Percentiles rank a stretch among this genome's conserved stretches.
phyloP scores from a whole-genome alignment of 1,139 yeast species.

The Fermentozyma sake region DNA sequence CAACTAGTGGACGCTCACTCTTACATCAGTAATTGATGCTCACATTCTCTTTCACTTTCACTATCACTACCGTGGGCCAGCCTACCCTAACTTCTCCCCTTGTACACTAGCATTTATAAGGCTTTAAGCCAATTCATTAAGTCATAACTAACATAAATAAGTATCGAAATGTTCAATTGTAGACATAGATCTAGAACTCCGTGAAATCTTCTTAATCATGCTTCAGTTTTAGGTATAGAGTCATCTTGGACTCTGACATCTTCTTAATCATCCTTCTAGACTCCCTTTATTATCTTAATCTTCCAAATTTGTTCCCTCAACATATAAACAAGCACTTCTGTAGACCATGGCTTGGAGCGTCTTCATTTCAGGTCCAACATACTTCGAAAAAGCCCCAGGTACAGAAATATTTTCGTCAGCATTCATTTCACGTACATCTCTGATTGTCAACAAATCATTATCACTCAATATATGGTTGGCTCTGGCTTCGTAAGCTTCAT shows the following conservation, averaged over 20 bases:
- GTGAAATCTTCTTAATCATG: too few relatives aligned
- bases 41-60: too few relatives aligned
- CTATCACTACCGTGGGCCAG: too few relatives aligned
- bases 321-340: slow-evolving; percentile 35
- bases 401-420: slow-evolving; percentile 6
- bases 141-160: slow-evolving; percentile 1
- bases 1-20: too few relatives aligned
- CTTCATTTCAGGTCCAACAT: slow-evolving; percentile 16
- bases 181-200: too few relatives aligned
- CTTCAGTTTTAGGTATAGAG: too few relatives aligned
- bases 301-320: slow-evolving; percentile 36
- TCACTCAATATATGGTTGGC: slow-evolving; percentile 10
- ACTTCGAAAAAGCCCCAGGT: slow-evolving; percentile 8
- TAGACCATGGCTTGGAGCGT: slow-evolving; percentile 33
- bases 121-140: too few relatives aligned
- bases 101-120: too few relatives aligned
- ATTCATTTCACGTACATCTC: slow-evolving; percentile 10
- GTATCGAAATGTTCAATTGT: too few relatives aligned
- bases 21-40: too few relatives aligned
- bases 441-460: slow-evolving; percentile 12
- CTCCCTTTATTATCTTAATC: slow-evolving; percentile 13
- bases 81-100: too few relatives aligned
- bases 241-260: too few relatives aligned
- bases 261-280: background rate
- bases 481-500: slow-evolving; percentile 11